phyloP scores from a whole-genome alignment of 2,329 filamentous ascomycete genomes.

The Colletotrichum trifolii region DNA sequence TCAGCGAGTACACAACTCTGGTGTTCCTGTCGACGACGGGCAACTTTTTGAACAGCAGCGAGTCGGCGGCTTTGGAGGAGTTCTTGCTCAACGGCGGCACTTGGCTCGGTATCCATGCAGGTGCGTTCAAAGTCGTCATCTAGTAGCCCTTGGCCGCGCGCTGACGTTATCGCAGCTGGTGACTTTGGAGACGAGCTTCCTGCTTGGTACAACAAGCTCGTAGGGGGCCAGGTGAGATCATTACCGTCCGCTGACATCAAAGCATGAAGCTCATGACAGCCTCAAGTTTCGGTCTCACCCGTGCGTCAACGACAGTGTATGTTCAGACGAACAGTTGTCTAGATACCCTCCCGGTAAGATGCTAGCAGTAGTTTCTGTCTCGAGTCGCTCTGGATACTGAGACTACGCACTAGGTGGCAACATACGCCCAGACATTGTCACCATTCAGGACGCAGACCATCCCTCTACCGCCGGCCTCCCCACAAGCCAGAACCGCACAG shows the following conservation, averaged over 20 bases:
- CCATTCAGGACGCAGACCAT: neutral
- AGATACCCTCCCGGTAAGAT: neutral
- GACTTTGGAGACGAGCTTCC: neutral
- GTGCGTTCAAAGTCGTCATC: neutral
- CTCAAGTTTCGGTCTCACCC: neutral
- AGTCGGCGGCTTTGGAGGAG: neutral
- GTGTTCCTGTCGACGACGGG: slow-evolving; percentile 5
- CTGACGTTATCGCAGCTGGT: neutral
- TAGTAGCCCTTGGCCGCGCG: neutral
- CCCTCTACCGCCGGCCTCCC: neutral
- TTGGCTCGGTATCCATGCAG: neutral
- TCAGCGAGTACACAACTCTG: neutral
- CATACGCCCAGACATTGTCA: neutral
- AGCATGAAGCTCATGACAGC: neutral
- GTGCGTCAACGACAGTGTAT: neutral
- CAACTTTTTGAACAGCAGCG: neutral
- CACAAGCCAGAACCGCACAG: neutral
- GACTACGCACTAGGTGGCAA: neutral
- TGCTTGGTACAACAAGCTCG: neutral
- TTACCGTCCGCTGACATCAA: neutral
- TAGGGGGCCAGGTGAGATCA: neutral
- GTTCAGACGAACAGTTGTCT: neutral
- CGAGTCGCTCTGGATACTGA: neutral
- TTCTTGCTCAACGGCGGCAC: neutral
- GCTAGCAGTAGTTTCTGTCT: neutral